Percentiles rank a stretch among this genome's conserved stretches.
phyloP scores from a whole-genome alignment of 192 early-diverging fungal species.

The Rhizophlyctis rosea region DNA sequence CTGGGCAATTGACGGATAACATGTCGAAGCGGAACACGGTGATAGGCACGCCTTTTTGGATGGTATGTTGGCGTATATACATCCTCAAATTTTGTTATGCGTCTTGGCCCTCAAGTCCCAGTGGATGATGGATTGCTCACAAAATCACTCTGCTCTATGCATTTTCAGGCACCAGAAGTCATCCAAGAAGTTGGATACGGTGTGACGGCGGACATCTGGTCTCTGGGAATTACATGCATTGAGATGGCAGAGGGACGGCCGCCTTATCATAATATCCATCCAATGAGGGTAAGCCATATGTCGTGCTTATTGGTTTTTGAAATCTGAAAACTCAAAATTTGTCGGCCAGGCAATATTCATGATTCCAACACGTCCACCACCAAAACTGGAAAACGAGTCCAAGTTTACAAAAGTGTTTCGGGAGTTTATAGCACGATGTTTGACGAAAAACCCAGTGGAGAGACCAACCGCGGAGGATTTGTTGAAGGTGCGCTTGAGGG shows the following conservation, averaged over 20 bases:
- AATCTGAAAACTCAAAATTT: neutral
- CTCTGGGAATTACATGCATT: constrained; percentile 64
- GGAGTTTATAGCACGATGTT: constrained; percentile 56
- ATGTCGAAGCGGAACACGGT: constrained; percentile 53
- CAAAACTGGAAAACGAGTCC: constrained; percentile 54
- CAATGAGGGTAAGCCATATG: constrained; percentile 57
- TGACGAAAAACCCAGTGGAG: constrained; percentile 52
- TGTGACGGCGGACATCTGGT: constrained; percentile 57
- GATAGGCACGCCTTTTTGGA: constrained; percentile 65
- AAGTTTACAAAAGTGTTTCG: constrained; percentile 55
- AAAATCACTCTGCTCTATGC: neutral
- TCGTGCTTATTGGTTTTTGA: constrained; percentile 43
- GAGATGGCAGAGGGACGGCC: constrained; percentile 69
- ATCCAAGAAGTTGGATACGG: constrained; percentile 56
- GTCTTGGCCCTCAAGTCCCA: constrained; percentile 3
- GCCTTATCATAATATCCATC: constrained; percentile 61
- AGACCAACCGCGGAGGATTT: constrained; percentile 49
- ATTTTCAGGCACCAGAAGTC: constrained; percentile 56
- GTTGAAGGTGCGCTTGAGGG: constrained; percentile 30
- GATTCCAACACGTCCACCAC: constrained; percentile 48
- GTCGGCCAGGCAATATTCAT: constrained; percentile 53
- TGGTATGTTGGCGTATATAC: constrained; percentile 22
- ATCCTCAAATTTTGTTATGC: constrained; percentile 1
- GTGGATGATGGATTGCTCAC: neutral
- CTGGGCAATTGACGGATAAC: constrained; percentile 54